phyloP scores from a whole-genome alignment of 2,329 filamentous ascomycete genomes.

The Zopfia rhizophila region DNA sequence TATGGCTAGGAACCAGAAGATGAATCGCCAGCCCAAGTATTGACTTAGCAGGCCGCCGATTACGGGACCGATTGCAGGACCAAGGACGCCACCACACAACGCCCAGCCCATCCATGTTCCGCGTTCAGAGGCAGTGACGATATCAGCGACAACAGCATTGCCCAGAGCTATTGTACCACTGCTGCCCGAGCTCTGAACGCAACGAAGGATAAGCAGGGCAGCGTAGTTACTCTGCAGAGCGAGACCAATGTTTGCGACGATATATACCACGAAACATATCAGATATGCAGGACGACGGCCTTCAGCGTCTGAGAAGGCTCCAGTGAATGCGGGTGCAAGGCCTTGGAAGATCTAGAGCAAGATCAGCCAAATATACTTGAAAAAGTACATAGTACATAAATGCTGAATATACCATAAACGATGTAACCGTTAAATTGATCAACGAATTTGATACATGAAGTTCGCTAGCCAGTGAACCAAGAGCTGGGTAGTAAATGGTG shows the following conservation, averaged over 20 bases:
- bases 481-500: conserved; percentile 46
- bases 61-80: conserved; percentile 26
- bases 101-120: conserved; percentile 76
- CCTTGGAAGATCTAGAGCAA: conserved; percentile 53
- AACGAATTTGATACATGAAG: conserved; percentile 54
- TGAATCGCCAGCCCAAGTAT: conserved; percentile 36
- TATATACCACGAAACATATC: conserved; percentile 44
- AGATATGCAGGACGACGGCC: conserved; percentile 62
- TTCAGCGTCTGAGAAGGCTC: conserved; percentile 59
- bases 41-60: conserved; percentile 37
- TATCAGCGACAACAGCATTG: conserved; percentile 75
- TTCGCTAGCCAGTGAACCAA: conserved; percentile 37
- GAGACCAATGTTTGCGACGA: conserved; percentile 38
- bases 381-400: conserved; percentile 31
- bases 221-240: conserved; percentile 38
- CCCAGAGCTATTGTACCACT: conserved; percentile 62
- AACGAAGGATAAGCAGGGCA: conserved; percentile 37
- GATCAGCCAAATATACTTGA: neutral
- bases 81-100: conserved; percentile 57
- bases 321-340: conserved; percentile 61
- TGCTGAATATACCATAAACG: conserved; percentile 52
- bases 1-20: conserved; percentile 46
- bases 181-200: conserved; percentile 47
- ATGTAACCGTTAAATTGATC: conserved; percentile 62
- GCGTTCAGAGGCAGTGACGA: conserved; percentile 72